Conservation (phyloP, 768 basidiomycete species). For the Lactifluus piperatus region DNA sequence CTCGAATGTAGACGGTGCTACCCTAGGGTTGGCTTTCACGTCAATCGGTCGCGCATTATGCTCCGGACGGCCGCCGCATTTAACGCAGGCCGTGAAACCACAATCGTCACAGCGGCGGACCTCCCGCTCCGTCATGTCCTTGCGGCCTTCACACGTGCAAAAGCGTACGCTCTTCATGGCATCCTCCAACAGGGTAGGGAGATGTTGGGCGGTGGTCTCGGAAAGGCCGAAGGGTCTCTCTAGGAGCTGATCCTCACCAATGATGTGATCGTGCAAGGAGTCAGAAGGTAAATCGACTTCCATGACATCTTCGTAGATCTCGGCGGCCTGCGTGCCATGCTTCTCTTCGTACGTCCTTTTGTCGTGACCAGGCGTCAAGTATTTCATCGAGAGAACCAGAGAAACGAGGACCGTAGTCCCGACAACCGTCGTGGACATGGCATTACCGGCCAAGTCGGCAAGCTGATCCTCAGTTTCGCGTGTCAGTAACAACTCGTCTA, state of each 20-base stretch:
- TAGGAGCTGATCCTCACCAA: slow-evolving; percentile 62
- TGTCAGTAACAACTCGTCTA: slow-evolving; percentile 85
- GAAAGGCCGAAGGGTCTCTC: slow-evolving; percentile 64
- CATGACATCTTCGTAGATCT: slow-evolving; percentile 35
- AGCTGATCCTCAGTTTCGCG: slow-evolving; percentile 91
- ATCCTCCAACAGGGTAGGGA: slow-evolving; percentile 48
- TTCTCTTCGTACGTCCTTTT: slow-evolving; percentile 61
- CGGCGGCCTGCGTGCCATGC: slow-evolving; percentile 29
- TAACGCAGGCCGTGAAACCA: slow-evolving; percentile 67
- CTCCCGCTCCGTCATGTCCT: slow-evolving; percentile 58
- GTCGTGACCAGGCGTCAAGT: slow-evolving; percentile 62
- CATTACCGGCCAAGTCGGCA: slow-evolving; percentile 91
- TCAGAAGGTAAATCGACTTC: slow-evolving; percentile 37
- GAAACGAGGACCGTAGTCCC: slow-evolving; percentile 84
- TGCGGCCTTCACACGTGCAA: slow-evolving; percentile 87
- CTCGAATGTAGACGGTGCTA: slow-evolving; percentile 67
- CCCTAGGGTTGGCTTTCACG: slow-evolving; percentile 42
- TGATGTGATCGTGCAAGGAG: slow-evolving; percentile 43
- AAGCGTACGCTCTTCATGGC: slow-evolving; percentile 69
- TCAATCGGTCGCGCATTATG: slow-evolving; percentile 63
- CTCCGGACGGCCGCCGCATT: slow-evolving; percentile 86
- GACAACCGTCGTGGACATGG: slow-evolving; percentile 96
- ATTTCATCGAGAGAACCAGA: slow-evolving; percentile 53
- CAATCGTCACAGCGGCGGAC: slow-evolving; percentile 71
- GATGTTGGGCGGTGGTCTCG: slow-evolving; percentile 34